A percentile compares a stretch with the other conserved stretches of the same genome.
phyloP scores from a whole-genome alignment of 306 rosid species.

The Glycine tomentella region DNA sequence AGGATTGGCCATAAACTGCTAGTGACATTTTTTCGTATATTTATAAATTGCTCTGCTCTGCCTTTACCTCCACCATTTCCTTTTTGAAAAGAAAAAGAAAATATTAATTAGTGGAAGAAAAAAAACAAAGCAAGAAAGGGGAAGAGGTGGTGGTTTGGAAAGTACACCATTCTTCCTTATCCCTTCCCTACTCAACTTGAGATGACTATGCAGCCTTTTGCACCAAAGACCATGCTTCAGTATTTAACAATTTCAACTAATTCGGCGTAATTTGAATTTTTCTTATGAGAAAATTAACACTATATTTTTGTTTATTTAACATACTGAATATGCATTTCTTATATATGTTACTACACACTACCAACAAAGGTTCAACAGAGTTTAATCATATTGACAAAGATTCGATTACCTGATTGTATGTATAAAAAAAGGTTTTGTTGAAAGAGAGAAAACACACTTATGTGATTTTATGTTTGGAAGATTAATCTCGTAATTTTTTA shows the following conservation, averaged over 20 bases:
- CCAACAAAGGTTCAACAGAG: too few relatives aligned
- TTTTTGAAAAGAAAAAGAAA: conserved; percentile 30
- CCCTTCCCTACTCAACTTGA: conserved; percentile 33
- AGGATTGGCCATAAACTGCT: conserved; percentile 46
- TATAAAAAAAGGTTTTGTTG: too few relatives aligned
- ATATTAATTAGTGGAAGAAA: conserved; percentile 11
- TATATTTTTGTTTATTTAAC: not conserved
- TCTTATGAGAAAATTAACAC: too few relatives aligned
- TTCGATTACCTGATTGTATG: too few relatives aligned
- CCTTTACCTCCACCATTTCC: not conserved
- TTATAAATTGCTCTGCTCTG: not conserved
- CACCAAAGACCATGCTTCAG: conserved; percentile 37
- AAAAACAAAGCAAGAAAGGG: conserved; percentile 2
- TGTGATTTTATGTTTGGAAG: too few relatives aligned
- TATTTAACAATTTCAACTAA: too few relatives aligned
- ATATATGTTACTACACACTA: too few relatives aligned
- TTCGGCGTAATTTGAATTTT: conserved; percentile 12
- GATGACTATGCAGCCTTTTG: conserved; percentile 47
- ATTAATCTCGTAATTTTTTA: too few relatives aligned
- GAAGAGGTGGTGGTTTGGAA: conserved; percentile 29
- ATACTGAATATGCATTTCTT: too few relatives aligned
- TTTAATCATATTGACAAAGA: too few relatives aligned
- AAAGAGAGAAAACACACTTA: too few relatives aligned
- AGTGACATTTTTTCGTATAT: not conserved
- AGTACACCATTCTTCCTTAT: conserved; percentile 49